Conservation (phyloP, 257 asterid species). For the Solanum virginianum region DNA sequence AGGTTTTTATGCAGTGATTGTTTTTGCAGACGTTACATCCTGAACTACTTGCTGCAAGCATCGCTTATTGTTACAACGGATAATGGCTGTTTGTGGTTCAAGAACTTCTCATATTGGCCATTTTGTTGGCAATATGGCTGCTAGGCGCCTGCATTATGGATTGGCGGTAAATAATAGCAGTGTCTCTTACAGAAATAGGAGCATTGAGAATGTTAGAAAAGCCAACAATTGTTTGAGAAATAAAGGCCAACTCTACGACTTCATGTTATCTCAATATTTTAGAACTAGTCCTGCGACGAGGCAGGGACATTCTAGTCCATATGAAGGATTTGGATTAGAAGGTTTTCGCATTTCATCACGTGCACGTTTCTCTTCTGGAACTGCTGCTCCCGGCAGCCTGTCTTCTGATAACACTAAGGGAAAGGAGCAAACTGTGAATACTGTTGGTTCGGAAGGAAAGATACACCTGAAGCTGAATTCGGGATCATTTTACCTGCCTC, state of each 20-base stretch:
- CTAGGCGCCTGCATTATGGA: background rate
- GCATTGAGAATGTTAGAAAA: background rate
- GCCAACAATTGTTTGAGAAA: background rate
- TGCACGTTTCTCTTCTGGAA: background rate
- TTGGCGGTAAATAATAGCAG: background rate
- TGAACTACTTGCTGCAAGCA: background rate
- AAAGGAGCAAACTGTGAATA: background rate
- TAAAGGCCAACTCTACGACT: background rate
- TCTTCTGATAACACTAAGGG: background rate
- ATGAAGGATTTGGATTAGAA: background rate
- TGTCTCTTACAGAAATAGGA: background rate
- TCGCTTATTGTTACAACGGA: background rate
- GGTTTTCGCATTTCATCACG: background rate
- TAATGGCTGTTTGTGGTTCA: background rate
- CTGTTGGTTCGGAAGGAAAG: background rate
- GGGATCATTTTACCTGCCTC: background rate
- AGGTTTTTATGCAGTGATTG: background rate
- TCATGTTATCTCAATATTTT: background rate
- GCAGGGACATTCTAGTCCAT: background rate
- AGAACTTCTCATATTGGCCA: background rate
- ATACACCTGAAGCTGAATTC: background rate
- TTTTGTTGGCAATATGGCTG: background rate
- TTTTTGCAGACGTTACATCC: background rate
- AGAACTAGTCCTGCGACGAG: background rate
- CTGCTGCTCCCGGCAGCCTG: background rate